Evolutionary conservation across 2,329 filamentous ascomycete species (phyloP).

Genomic region (Xylaria sp.): DNA sequence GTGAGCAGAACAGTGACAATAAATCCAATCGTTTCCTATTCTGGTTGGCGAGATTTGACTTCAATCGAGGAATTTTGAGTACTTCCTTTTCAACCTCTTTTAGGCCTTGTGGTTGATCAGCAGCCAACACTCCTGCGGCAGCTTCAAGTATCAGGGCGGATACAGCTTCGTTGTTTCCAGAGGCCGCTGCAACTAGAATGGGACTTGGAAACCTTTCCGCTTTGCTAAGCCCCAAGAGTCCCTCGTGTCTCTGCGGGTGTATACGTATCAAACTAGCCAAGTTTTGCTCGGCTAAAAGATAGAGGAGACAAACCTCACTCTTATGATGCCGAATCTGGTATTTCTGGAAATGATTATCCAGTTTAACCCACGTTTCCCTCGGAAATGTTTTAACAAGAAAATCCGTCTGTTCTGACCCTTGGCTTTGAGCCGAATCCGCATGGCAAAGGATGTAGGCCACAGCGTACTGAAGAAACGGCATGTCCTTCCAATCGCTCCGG

Average conservation of each 20-base stretch:
- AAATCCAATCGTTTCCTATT: not conserved
- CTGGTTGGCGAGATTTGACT: not conserved
- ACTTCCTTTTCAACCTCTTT: not conserved
- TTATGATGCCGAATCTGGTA: constrained; percentile 13
- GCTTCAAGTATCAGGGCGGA: not conserved
- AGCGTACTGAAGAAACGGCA: constrained; percentile 55
- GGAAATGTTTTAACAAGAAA: constrained; percentile 20
- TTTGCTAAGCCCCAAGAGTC: not conserved
- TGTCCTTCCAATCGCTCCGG: constrained; percentile 24
- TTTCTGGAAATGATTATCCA: constrained; percentile 19
- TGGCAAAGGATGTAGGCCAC: constrained; percentile 48
- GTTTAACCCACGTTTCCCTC: constrained; percentile 8
- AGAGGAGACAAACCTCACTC: constrained; percentile 12
- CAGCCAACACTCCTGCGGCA: not conserved
- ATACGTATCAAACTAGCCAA: constrained; percentile 12
- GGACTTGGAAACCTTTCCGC: constrained; percentile 12
- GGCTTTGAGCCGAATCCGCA: constrained; percentile 38
- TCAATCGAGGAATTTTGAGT: not conserved
- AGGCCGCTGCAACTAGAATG: constrained; percentile 15
- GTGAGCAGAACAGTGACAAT: not conserved
- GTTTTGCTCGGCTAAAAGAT: constrained; percentile 28
- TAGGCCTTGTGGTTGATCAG: not conserved
- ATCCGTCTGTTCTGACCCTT: not conserved
- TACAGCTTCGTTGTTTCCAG: constrained; percentile 12
- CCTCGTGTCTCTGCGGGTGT: constrained; percentile 2